These are phyloP conservation scores for Phylloboletellus chloephorus DNA, from an alignment of 1,284 basidiomycete genomes.

Conservation along the genomic window DNA sequence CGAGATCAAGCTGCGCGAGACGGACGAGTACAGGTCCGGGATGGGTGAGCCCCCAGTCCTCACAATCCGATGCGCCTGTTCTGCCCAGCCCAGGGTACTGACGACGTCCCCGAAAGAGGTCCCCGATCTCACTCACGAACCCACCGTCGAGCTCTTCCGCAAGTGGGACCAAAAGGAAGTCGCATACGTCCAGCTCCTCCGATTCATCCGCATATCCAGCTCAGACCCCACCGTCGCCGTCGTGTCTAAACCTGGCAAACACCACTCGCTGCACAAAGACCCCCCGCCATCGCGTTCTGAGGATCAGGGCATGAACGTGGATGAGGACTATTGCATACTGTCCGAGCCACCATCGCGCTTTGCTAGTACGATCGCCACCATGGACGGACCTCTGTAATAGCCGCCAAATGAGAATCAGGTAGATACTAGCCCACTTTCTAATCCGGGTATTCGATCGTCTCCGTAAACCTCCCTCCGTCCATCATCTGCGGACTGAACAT, in stretches of 20 bases:
- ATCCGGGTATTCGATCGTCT: slow-evolving; percentile 23
- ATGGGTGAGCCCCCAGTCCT: slow-evolving; percentile 54
- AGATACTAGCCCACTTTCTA: slow-evolving; percentile 13
- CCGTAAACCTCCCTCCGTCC: slow-evolving; percentile 20
- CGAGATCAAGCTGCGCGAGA: slow-evolving; percentile 63
- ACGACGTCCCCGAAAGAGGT: slow-evolving; percentile 54
- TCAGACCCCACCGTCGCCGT: slow-evolving; percentile 41
- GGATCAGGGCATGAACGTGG: slow-evolving; percentile 33
- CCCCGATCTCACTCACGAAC: slow-evolving; percentile 73
- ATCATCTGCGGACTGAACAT: slow-evolving; percentile 19
- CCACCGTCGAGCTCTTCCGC: slow-evolving; percentile 70
- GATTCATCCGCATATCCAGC: slow-evolving; percentile 70
- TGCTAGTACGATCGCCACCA: slow-evolving; percentile 40
- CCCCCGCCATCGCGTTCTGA: slow-evolving; percentile 4
- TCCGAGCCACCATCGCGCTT: slow-evolving; percentile 34
- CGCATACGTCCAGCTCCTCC: slow-evolving; percentile 70
- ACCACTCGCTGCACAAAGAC: slow-evolving; percentile 35
- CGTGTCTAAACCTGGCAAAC: slow-evolving; percentile 56
- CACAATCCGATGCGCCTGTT: no score
- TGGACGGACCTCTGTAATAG: slow-evolving; percentile 34
- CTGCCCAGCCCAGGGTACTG: no score
- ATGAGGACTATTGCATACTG: slow-evolving; percentile 27
- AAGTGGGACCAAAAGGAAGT: slow-evolving; percentile 73
- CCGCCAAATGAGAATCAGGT: slow-evolving; percentile 9
- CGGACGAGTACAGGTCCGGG: slow-evolving; percentile 75